Percentiles rank a stretch among this genome's conserved stretches.
Conservation (phyloP, 306 rosid species). For the Sechiopsis laciniata region DNA sequence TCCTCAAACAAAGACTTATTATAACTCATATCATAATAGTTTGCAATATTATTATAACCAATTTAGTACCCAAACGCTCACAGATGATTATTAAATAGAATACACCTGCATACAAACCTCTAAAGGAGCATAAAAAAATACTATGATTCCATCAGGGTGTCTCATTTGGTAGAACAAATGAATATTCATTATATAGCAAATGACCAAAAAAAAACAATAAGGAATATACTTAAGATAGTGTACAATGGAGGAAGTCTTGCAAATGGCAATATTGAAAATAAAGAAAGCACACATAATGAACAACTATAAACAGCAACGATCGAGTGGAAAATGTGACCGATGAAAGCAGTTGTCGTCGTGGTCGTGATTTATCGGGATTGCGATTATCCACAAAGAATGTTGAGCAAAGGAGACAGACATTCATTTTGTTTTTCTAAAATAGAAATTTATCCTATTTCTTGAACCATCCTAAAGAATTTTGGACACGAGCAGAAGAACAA, state of each 20-base stretch:
- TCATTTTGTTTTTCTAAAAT: constrained; percentile 17
- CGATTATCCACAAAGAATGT: constrained; percentile 23
- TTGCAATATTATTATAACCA: no score
- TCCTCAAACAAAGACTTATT: no score
- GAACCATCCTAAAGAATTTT: no score
- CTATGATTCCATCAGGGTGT: no score
- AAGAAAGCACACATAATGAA: constrained; percentile 28
- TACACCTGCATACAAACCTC: no score
- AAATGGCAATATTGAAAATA: background rate
- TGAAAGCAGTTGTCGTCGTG: constrained; percentile 23
- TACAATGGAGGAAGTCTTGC: background rate
- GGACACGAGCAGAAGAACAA: constrained; percentile 49
- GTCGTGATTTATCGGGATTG: constrained; percentile 27
- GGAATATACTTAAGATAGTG: constrained; percentile 12
- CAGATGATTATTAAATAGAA: no score
- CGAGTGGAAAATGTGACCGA: constrained; percentile 31
- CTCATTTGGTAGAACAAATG: background rate
- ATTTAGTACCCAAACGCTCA: no score
- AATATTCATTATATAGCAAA: constrained; percentile 16
- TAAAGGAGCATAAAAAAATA: no score
- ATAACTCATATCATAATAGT: no score
- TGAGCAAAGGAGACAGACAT: constrained; percentile 2
- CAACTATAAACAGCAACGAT: constrained; percentile 40
- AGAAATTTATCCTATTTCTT: background rate
- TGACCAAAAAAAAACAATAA: background rate